These are phyloP conservation scores for Solanum commersonii DNA, from an alignment of 257 asterid species.

Conservation along the genomic window DNA sequence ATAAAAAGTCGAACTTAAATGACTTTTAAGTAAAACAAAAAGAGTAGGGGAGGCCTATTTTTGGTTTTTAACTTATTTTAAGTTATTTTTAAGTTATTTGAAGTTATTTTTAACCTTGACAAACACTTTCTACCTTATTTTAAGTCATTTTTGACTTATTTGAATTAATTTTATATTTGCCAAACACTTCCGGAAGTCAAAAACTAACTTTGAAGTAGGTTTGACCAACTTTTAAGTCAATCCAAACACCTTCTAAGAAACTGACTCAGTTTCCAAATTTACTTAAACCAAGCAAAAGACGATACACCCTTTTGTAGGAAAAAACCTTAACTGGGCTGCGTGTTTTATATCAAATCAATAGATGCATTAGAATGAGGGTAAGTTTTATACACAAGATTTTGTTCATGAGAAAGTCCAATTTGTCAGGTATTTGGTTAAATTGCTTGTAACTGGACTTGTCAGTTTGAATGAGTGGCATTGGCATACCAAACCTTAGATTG, in stretches of 20 bases:
- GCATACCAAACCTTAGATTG: neutral
- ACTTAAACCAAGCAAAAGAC: neutral
- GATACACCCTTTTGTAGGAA: neutral
- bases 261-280: neutral
- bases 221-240: neutral
- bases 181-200: neutral
- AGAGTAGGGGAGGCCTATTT: neutral
- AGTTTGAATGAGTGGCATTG: neutral
- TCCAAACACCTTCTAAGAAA: neutral
- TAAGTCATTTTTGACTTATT: neutral
- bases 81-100: neutral
- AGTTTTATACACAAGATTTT: neutral
- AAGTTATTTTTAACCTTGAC: neutral
- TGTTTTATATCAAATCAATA: neutral
- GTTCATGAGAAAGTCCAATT: neutral
- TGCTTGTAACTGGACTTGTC: neutral
- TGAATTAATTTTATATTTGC: too few relatives aligned
- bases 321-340: neutral
- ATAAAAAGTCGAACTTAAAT: neutral
- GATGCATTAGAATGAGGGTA: neutral
- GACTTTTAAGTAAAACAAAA: neutral
- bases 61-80: neutral
- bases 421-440: neutral
- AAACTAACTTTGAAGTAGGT: neutral
- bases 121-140: neutral